A percentile compares a stretch with the other conserved stretches of the same genome.
phyloP scores from a whole-genome alignment of 2,329 filamentous ascomycete genomes.

The Huntiella savannae region DNA sequence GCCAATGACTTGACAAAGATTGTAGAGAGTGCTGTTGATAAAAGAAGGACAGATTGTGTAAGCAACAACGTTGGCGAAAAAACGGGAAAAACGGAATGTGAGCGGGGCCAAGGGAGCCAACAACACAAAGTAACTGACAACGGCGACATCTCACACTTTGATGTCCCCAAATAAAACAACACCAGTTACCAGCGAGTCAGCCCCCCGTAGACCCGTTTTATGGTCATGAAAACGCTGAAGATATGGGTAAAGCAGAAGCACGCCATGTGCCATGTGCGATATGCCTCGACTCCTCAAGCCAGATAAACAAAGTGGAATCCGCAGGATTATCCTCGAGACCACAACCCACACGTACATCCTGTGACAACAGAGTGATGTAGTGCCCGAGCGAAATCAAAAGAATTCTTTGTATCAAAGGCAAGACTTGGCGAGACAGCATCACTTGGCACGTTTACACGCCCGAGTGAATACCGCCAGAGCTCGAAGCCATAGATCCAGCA shows the following conservation, averaged over 20 bases:
- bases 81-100: neutral
- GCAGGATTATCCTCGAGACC: neutral
- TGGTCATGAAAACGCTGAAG: slow-evolving; percentile 1
- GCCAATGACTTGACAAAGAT: too few relatives aligned
- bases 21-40: too few relatives aligned
- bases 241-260: neutral
- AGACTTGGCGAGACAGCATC: neutral
- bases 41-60: neutral
- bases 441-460: slow-evolving; percentile 25
- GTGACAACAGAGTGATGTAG: too few relatives aligned
- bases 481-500: slow-evolving; percentile 24
- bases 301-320: neutral
- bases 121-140: neutral
- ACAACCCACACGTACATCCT: too few relatives aligned
- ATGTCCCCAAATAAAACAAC: neutral
- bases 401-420: too few relatives aligned
- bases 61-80: neutral
- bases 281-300: neutral
- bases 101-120: neutral
- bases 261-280: neutral
- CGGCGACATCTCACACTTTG: neutral
- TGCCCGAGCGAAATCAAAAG: too few relatives aligned
- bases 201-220: too few relatives aligned
- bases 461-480: slow-evolving; percentile 28
- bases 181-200: neutral